Evolutionary conservation across 352 stramenopile species (phyloP).

Genomic region (Phytophthora sansomeana): DNA sequence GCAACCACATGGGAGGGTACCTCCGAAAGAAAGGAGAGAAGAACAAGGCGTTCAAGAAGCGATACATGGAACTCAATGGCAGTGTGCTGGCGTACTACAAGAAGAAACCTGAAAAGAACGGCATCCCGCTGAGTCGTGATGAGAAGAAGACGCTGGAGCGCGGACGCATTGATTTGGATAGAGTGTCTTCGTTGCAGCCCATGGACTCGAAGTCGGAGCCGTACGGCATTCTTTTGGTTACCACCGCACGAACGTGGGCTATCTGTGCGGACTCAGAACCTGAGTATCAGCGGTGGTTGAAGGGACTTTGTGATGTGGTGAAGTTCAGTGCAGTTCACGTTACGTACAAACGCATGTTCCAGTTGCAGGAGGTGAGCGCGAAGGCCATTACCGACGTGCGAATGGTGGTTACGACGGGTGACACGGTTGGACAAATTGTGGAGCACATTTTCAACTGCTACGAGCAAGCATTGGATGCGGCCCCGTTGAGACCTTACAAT

Average conservation of each 20-base stretch:
- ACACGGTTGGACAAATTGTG: conserved; percentile 89
- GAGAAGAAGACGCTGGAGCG: conserved; percentile 82
- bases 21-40: conserved; percentile 86
- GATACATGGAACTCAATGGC: conserved; percentile 88
- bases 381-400: conserved; percentile 87
- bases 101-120: conserved; percentile 86
- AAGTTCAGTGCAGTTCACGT: conserved; percentile 85
- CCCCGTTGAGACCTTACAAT: conserved; percentile 79
- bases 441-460: conserved; percentile 92
- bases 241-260: conserved; percentile 77
- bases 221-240: conserved; percentile 86
- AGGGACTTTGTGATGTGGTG: conserved; percentile 78
- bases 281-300: conserved; percentile 86
- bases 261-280: conserved; percentile 76
- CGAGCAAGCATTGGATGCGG: conserved; percentile 79
- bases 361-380: conserved; percentile 85
- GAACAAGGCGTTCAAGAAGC: conserved; percentile 83
- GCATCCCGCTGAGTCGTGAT: conserved; percentile 67
- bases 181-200: conserved; percentile 82
- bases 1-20: conserved; percentile 71
- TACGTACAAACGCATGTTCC: conserved; percentile 85
- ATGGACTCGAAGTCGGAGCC: conserved; percentile 69
- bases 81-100: conserved; percentile 84
- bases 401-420: conserved; percentile 82
- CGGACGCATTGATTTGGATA: conserved; percentile 81